Percentiles rank a stretch among this genome's conserved stretches.
Evolutionary conservation across 192 early-diverging fungal genomes (phyloP).

Genomic region (Dispira parvispora): DNA sequence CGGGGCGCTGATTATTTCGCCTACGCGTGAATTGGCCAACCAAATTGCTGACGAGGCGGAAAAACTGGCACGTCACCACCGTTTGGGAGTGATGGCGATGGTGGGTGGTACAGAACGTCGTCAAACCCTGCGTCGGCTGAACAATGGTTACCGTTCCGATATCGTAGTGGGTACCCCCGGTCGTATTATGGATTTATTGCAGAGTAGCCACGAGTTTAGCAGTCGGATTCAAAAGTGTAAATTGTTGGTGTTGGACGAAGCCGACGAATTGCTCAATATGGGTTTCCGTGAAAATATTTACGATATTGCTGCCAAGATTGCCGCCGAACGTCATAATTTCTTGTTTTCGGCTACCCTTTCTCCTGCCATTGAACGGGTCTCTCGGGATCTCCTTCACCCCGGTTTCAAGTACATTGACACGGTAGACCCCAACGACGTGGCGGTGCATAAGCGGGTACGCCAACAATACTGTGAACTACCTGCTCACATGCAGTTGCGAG

Average conservation of each 20-base stretch:
- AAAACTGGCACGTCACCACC: conserved; percentile 37
- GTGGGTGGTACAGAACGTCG: conserved; percentile 41
- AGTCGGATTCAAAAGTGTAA: conserved; percentile 3
- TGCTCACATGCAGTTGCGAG: conserved; percentile 36
- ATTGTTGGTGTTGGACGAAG: conserved; percentile 79
- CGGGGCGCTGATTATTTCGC: conserved; percentile 62
- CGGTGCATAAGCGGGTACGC: conserved; percentile 61
- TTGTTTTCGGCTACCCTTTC: conserved; percentile 91
- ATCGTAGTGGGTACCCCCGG: conserved; percentile 94
- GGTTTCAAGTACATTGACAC: conserved; percentile 62
- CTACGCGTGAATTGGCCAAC: conserved; percentile 81
- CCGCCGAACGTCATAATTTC: conserved; percentile 65
- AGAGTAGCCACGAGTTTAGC: conserved; percentile 30
- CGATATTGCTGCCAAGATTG: conserved; percentile 38
- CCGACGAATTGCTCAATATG: conserved; percentile 88
- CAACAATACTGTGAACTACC: conserved; percentile 60
- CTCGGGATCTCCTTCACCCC: conserved; percentile 39
- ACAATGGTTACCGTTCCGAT: conserved; percentile 26
- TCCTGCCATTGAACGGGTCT: conserved; percentile 44
- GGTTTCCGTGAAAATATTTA: conserved; percentile 81
- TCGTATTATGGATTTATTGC: conserved; percentile 62
- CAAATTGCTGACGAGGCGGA: conserved; percentile 65
- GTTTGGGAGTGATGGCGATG: conserved; percentile 46
- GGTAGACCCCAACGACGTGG: conserved; percentile 67
- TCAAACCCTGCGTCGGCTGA: neutral